Conservation (phyloP, 257 asterid genomes). For the Salvia miltiorrhiza region DNA sequence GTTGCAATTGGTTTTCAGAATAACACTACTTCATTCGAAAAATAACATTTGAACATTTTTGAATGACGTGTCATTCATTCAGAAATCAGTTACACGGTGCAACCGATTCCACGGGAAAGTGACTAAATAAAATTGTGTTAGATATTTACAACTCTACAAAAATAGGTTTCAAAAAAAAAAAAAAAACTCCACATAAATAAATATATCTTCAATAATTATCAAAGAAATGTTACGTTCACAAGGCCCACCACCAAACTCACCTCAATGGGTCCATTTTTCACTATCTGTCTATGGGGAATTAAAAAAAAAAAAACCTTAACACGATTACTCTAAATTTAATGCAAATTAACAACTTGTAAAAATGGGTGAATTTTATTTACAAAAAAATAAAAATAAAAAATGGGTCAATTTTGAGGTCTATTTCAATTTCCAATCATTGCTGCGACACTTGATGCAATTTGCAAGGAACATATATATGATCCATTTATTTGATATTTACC, state of each 20-base stretch:
- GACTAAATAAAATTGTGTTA: too few species aligned
- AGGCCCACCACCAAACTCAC: constrained; percentile 1
- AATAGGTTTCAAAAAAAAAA: too few species aligned
- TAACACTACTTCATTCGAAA: too few species aligned
- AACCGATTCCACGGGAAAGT: too few species aligned
- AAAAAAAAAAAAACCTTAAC: not conserved
- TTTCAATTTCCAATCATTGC: constrained; percentile 10
- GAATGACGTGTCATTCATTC: too few species aligned
- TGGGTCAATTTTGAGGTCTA: constrained; percentile 19
- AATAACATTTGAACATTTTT: too few species aligned
- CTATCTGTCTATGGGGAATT: not conserved
- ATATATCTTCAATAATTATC: not conserved
- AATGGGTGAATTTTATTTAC: constrained; percentile 10
- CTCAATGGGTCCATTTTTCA: not conserved
- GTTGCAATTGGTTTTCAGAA: too few species aligned
- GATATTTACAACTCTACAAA: not conserved
- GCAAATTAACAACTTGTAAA: not conserved
- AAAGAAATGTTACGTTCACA: not conserved
- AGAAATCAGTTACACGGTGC: too few species aligned
- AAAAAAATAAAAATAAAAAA: too few species aligned
- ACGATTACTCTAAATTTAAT: not conserved
- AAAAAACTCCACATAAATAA: too few species aligned
- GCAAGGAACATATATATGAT: not conserved
- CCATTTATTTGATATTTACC: constrained; percentile 1
- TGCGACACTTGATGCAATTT: constrained; percentile 18